A percentile compares a stretch with the other conserved stretches of the same genome.
Conservation (phyloP, 2,329 filamentous ascomycete species). For the Cercospora citrullina region DNA sequence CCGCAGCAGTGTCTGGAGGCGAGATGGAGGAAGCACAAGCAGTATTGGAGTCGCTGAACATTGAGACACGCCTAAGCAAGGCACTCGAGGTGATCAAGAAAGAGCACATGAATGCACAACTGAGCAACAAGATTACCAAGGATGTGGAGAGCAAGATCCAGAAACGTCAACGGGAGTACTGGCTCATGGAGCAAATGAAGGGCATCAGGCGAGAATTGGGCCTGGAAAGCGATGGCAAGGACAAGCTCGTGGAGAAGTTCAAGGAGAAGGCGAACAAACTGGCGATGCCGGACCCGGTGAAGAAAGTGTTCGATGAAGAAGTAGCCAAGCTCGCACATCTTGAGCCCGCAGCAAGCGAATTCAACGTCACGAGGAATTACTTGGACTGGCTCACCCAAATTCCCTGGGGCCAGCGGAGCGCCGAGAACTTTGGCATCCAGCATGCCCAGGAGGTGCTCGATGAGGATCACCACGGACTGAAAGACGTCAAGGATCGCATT, state of each 20-base stretch:
- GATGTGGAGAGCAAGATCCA: slow-evolving; percentile 97
- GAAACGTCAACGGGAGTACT: slow-evolving; percentile 96
- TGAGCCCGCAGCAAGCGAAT: slow-evolving; percentile 93
- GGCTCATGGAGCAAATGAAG: slow-evolving; percentile 99
- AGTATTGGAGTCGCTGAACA: slow-evolving; percentile 81
- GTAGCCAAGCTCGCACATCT: slow-evolving; percentile 95
- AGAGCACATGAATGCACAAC: slow-evolving; percentile 95
- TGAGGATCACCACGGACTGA: slow-evolving; percentile 93
- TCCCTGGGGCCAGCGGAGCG: slow-evolving; percentile 91
- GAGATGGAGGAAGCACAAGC: slow-evolving; percentile 91
- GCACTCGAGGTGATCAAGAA: slow-evolving; percentile 92
- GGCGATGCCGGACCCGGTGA: slow-evolving; percentile 94
- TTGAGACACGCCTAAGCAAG: slow-evolving; percentile 90
- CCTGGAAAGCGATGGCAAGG: slow-evolving; percentile 95
- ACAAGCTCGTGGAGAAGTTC: slow-evolving; percentile 96
- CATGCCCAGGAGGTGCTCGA: slow-evolving; percentile 89
- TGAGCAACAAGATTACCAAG: slow-evolving; percentile 96
- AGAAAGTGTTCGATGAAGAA: slow-evolving; percentile 97
- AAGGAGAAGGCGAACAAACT: slow-evolving; percentile 91
- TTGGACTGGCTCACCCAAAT: slow-evolving; percentile 98
- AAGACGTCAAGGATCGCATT: slow-evolving; percentile 98
- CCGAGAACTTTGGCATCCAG: slow-evolving; percentile 93
- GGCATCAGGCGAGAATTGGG: slow-evolving; percentile 93
- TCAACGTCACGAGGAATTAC: slow-evolving; percentile 98
- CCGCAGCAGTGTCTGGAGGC: slow-evolving; percentile 91